Percentiles rank a stretch among this genome's conserved stretches.
These are phyloP conservation scores for Fusarium albosuccineum DNA, from an alignment of 2,329 filamentous ascomycete species.

Conservation along the genomic window DNA sequence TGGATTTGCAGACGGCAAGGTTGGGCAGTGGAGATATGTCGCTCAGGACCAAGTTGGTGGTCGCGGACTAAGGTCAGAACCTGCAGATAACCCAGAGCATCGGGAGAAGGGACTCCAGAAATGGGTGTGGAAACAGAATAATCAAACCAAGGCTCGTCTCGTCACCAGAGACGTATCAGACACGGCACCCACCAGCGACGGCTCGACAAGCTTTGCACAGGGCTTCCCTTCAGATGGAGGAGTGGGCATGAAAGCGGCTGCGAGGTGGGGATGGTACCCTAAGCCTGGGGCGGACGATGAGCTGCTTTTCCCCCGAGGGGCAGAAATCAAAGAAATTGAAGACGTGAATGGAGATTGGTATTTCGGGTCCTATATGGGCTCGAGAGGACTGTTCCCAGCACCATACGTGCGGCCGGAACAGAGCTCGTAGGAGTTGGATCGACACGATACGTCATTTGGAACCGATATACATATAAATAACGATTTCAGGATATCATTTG, in stretches of 20 bases:
- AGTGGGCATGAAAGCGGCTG: slow-evolving; percentile 71
- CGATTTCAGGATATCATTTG: background rate
- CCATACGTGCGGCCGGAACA: slow-evolving; percentile 74
- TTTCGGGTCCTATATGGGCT: slow-evolving; percentile 86
- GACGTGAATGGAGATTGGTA: slow-evolving; percentile 94
- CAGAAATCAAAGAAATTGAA: slow-evolving; percentile 85
- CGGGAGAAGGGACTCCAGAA: slow-evolving; percentile 55
- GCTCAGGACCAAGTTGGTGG: slow-evolving; percentile 84
- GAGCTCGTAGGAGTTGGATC: slow-evolving; percentile 18
- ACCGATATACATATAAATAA: slow-evolving; percentile 6
- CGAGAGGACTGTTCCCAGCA: slow-evolving; percentile 83
- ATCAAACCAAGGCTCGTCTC: slow-evolving; percentile 59
- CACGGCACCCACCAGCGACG: slow-evolving; percentile 53
- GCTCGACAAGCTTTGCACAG: slow-evolving; percentile 43
- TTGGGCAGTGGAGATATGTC: slow-evolving; percentile 76
- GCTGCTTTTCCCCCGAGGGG: slow-evolving; percentile 84
- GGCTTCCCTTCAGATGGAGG: slow-evolving; percentile 82
- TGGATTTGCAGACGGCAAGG: slow-evolving; percentile 77
- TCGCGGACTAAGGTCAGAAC: slow-evolving; percentile 72
- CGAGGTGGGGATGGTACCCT: slow-evolving; percentile 85
- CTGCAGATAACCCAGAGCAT: slow-evolving; percentile 55
- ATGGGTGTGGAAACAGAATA: slow-evolving; percentile 65
- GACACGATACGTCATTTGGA: background rate
- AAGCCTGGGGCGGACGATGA: slow-evolving; percentile 76
- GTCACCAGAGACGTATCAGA: slow-evolving; percentile 65